These are phyloP conservation scores for Calonectria honghensis DNA, from an alignment of 2,329 filamentous ascomycete genomes.

Conservation along the genomic window DNA sequence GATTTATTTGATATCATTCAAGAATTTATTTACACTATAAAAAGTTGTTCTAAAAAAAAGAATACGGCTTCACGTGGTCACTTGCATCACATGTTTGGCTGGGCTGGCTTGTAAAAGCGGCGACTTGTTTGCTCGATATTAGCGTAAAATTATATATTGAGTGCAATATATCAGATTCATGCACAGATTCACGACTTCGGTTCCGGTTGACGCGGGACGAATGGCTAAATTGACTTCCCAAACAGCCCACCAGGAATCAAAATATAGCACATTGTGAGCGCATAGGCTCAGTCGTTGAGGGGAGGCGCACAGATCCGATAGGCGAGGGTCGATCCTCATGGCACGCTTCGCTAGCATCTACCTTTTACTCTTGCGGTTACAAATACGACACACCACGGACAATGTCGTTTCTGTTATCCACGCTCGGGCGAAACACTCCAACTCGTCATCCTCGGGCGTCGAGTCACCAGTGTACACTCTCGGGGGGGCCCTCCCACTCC, in stretches of 20 bases:
- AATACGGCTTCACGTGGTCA: background rate
- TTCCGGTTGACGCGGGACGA: background rate
- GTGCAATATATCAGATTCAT: constrained; percentile 38
- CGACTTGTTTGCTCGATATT: background rate
- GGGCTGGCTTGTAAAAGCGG: background rate
- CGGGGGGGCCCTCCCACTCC: background rate
- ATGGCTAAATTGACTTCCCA: background rate
- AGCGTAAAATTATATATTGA: background rate
- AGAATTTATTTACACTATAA: background rate
- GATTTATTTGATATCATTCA: background rate
- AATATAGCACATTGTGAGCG: background rate
- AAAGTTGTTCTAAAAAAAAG: background rate
- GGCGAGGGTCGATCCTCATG: background rate
- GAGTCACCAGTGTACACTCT: background rate
- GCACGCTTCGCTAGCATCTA: background rate
- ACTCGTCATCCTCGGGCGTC: background rate
- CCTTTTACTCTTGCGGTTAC: background rate
- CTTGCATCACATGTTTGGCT: background rate
- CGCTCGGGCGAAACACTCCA: background rate
- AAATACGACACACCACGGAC: background rate
- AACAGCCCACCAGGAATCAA: background rate
- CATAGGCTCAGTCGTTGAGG: background rate
- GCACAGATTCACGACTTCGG: background rate
- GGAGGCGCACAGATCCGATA: constrained; percentile 4
- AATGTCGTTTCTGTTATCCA: background rate